A percentile compares a stretch with the other conserved stretches of the same genome.
phyloP scores from a whole-genome alignment of 2,329 filamentous ascomycete genomes.

The Phialophora tarda region DNA sequence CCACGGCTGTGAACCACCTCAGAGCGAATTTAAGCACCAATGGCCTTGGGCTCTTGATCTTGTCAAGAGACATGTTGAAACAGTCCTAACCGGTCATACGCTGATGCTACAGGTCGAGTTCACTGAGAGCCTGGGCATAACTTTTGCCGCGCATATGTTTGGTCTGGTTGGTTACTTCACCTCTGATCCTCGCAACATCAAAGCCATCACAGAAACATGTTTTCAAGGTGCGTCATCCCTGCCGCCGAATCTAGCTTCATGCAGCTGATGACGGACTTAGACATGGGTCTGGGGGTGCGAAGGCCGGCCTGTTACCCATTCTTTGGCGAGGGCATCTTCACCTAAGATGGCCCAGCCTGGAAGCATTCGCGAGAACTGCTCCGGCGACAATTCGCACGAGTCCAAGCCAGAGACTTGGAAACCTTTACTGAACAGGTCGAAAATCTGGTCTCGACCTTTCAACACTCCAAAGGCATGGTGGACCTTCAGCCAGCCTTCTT shows the following conservation, averaged over 20 bases:
- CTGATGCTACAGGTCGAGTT: slow-evolving; percentile 24
- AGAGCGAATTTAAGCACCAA: slow-evolving; percentile 9
- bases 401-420: slow-evolving; percentile 44
- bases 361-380: slow-evolving; percentile 45
- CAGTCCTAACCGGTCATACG: slow-evolving; percentile 13
- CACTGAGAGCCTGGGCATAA: slow-evolving; percentile 23
- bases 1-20: slow-evolving; percentile 14
- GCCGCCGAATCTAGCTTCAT: background rate
- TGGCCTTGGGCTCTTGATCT: slow-evolving; percentile 18
- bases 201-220: slow-evolving; percentile 20
- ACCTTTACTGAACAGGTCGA: slow-evolving; percentile 41
- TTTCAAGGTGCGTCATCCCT: slow-evolving; percentile 13
- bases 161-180: slow-evolving; percentile 16
- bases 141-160: slow-evolving; percentile 19
- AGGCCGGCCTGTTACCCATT: slow-evolving; percentile 34
- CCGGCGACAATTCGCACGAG: slow-evolving; percentile 46
- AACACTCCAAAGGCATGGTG: slow-evolving; percentile 37
- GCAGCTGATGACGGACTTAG: background rate
- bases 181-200: slow-evolving; percentile 18
- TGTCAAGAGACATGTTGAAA: slow-evolving; percentile 19
- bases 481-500: slow-evolving; percentile 58
- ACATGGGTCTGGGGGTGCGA: slow-evolving; percentile 17
- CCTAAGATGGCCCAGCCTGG: slow-evolving; percentile 44
- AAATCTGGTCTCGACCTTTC: slow-evolving; percentile 22
- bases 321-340: slow-evolving; percentile 50